phyloP scores from a whole-genome alignment of 2,329 filamentous ascomycete genomes.

The Epichloe scottii region DNA sequence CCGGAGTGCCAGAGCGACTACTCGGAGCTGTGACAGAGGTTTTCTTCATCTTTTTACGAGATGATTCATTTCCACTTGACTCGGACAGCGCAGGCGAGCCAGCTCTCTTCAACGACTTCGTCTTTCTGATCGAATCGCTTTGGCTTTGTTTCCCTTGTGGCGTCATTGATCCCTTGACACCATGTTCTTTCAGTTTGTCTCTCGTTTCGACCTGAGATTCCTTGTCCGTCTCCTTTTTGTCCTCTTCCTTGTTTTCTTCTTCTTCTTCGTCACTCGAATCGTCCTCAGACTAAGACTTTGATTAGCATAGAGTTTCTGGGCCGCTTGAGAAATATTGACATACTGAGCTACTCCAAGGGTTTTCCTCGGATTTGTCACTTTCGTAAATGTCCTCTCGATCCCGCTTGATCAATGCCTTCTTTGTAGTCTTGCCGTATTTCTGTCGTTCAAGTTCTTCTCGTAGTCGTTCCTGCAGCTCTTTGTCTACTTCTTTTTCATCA shows the following conservation, averaged over 20 bases:
- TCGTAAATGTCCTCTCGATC: conserved; percentile 84
- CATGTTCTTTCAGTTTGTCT: conserved; percentile 40
- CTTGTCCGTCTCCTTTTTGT: conserved; percentile 52
- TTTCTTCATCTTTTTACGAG: conserved; percentile 66
- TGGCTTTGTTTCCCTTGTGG: conserved; percentile 35
- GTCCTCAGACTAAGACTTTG: conserved; percentile 32
- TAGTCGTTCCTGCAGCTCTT: conserved; percentile 57
- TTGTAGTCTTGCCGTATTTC: conserved; percentile 61
- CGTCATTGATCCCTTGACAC: conserved; percentile 55
- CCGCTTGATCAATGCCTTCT: conserved; percentile 70
- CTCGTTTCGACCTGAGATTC: conserved; percentile 39
- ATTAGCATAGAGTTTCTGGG: conserved; percentile 10
- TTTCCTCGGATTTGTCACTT: conserved; percentile 44
- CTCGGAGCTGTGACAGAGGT: conserved; percentile 34
- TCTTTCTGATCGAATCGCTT: conserved; percentile 31
- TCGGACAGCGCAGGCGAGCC: conserved; percentile 83
- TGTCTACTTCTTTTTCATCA: conserved; percentile 59
- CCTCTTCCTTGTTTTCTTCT: conserved; percentile 38
- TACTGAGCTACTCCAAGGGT: conserved; percentile 29
- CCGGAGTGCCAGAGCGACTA: conserved; percentile 44
- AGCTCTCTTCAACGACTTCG: conserved; percentile 62
- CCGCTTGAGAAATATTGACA: conserved; percentile 1
- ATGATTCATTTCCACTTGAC: conserved; percentile 81
- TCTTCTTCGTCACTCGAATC: conserved; percentile 26
- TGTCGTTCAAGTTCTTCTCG: conserved; percentile 58